Evolutionary conservation across 1,139 yeast species (phyloP), one percentile per base, ranked within the genome.

Genomic region (Candida sojae): DNA sequence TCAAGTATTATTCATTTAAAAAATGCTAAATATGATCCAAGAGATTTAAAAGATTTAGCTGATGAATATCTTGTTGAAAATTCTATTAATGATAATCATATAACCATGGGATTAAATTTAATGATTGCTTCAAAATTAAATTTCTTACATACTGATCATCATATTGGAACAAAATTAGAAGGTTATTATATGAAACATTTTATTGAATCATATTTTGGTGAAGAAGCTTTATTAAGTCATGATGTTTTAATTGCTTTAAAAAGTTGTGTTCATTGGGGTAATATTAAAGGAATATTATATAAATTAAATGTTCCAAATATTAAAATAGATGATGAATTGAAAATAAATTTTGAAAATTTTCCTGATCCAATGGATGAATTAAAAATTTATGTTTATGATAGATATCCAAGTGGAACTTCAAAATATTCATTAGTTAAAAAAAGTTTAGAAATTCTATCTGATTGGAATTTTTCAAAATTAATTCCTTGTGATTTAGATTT

Each of bases 221-320:
- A 61, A 6, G 75, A 67, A 2, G 74, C 79, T 0, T 54, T 78
- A 30, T 60, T 60, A 17, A 71, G 77, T 42, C 67, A 67, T 1
- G 77, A 74, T 43, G 77, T 79, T 13, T 69, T 77, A 49, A 67
- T 74, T 36, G 81, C 84, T 0, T 63, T 80, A 40, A 75, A 80
- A 53, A 77, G 82, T 42, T 79, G 80, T 54, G 79, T 77, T 17
- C 84, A 80, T 59, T 80, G 84, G 84, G 81, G 81, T 17, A 75
- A 78, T 45, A 79, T 77, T 45, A 71, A 73, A 51, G 82, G 83
- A 4, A 63, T 79, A 8, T 61, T 80, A 42, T 68, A 71, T 53
- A 71, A 69, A 51, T 58, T 80, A 43, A 73, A 69, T 1, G 67
- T 80, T 2, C 79, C 79, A 10, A 67, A 73, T 45, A 56, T 80